Evolutionary conservation across 202 grass and related monocot species (phyloP), one percentile per base, ranked within the genome.

Genomic region (Saccharum hybrid): DNA sequence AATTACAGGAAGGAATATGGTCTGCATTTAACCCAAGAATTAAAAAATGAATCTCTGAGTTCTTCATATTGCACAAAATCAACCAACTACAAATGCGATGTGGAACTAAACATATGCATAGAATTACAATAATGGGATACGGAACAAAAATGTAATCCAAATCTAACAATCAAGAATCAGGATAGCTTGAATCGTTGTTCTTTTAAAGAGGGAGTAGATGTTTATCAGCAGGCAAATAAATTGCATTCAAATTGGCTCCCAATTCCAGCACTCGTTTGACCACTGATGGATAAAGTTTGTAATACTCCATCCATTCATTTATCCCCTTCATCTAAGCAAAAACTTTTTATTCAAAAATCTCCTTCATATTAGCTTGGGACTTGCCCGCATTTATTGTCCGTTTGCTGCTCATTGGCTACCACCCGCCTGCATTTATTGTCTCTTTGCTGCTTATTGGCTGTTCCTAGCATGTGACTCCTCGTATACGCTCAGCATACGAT

Each of bases 1-100:
- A 83, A 95, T 77, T 23, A 98, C 96, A 61, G 96, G 96, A 41
- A 98, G 88, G 87, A 95, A 95, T 81, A 93, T 93, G 61, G 92
- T 95, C 92, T 98, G 89, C 16, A 86, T 30, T 49, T 8, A 68
- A 54, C 5, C 28, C 42, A 78, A 78, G 31, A n/a, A 68, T 9
- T 33, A 74, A 75, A 89, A 48, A 59, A 75, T 79, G 18, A 68
- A 41, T 30, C 46, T 78, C 65, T 78, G 11, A 64, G 42, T 28
- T 70, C 6, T 83, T 31, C 22, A 72, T 18, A 31, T 8, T 4
- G 5, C 23, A 33, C 8, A 31, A 19, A 6, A 51, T 18, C 43
- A 46, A 9, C 4, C 13, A 28, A 46, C 6, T 13, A 30, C 28
- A 49, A 48, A n/a, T 19, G 31, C 2, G 26, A 74, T 36, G 71